A percentile compares a stretch with the other conserved stretches of the same genome.
Conservation (phyloP, 305 asterid genomes). For the Solanum hybrid region DNA sequence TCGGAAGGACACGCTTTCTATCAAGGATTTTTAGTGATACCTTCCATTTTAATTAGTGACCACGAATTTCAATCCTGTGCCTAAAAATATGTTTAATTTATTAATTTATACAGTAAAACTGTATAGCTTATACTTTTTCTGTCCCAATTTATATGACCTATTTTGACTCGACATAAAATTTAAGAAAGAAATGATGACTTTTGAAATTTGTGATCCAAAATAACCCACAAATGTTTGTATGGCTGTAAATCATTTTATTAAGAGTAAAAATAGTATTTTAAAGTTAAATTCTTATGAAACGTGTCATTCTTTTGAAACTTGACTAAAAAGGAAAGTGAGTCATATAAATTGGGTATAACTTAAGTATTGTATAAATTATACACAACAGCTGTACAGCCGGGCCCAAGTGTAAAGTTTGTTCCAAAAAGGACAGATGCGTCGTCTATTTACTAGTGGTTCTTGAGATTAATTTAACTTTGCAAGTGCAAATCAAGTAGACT, state of each 20-base stretch:
- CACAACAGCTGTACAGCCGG: background rate
- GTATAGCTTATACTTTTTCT: no score
- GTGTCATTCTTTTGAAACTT: no score
- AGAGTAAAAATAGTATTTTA: no score
- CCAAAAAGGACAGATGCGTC: background rate
- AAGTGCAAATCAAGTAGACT: background rate
- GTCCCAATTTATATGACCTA: background rate
- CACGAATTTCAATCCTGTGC: background rate
- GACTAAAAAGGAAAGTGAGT: background rate
- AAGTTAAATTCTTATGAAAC: no score
- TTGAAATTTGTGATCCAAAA: no score
- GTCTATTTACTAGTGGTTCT: background rate
- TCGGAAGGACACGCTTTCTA: no score
- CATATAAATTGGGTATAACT: background rate
- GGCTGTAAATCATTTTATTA: no score
- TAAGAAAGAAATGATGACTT: no score
- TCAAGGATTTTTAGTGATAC: background rate
- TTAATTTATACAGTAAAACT: no score
- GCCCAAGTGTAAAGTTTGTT: background rate
- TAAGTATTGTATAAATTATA: background rate
- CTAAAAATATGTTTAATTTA: no score
- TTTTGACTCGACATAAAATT: background rate
- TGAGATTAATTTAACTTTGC: background rate
- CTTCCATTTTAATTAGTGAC: background rate
- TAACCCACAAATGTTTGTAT: no score